Evolutionary conservation across 2,329 filamentous ascomycete genomes (phyloP), one percentile per base, ranked within the genome.

Genomic region (Neopestalotiopsis sp.): DNA sequence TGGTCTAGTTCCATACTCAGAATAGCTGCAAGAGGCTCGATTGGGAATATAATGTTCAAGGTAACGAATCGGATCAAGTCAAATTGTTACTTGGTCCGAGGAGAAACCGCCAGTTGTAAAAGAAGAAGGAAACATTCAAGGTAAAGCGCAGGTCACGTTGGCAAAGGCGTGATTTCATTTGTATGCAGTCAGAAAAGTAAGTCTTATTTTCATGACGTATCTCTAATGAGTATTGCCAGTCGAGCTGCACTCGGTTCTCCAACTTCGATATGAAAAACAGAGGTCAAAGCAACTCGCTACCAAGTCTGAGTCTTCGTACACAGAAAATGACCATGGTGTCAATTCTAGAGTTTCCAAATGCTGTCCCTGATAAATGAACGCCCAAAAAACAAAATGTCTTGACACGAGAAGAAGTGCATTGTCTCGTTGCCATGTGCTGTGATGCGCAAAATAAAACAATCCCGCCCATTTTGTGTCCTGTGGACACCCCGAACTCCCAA

Each of bases 221-320:
- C 9, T 24, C 45, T 24, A 52, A 9, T 20, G 4, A n/a, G 7
- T 28, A 28, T 28, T 52, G n/a, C 45, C 34, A 10, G 34, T 38
- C 34, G 34, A 38, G 34, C 1, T 38, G 34, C 34, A 10, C 34
- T 38, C 5, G 34, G 34, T 38, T 10, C 34, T 38, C 34, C 34
- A 38, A 38, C 34, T 7, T 38, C 6, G 34, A 38, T n/a, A 9
- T n/a, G n/a, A 52, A 9, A n/a, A 52, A 52, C 20, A 52, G 45
- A 52, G 45, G 45, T 52, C 45, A 52, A 52, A 52, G 45, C 45
- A 52, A 52, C 45, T 52, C n/a, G 45, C 45, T 52, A 52, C 45
- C 45, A 52, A n/a, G 3, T 52, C 45, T 52, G 45, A 9, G n/a
- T 6, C 45, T 17, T 52, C 45, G 20, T 52, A 52, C 45, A 52